These are phyloP conservation scores for Trypanosoma avium DNA, from an alignment of 208 protist genomes.

Conservation along the genomic window DNA sequence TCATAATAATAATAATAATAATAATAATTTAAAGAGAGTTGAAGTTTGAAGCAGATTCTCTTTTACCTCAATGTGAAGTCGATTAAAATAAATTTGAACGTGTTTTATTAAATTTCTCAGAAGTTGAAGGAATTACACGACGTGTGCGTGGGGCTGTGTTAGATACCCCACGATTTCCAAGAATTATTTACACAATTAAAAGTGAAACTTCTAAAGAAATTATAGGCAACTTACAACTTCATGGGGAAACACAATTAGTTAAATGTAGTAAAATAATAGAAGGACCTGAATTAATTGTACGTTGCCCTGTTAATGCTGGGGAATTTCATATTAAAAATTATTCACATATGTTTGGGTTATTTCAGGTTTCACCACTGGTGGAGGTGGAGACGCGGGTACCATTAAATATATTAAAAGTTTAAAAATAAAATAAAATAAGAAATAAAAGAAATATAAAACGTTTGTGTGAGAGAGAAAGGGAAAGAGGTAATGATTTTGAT, in stretches of 20 bases:
- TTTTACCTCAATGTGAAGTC: conserved; percentile 81
- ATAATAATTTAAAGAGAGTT: conserved; percentile 42
- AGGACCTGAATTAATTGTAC: conserved; percentile 75
- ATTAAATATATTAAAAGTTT: conserved; percentile 49
- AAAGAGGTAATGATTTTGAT: too few species aligned
- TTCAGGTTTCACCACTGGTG: conserved; percentile 65
- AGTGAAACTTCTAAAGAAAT: conserved; percentile 40
- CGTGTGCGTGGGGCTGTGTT: conserved; percentile 54
- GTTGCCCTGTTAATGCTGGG: conserved; percentile 67
- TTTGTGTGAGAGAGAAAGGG: not conserved
- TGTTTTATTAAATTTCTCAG: conserved; percentile 55
- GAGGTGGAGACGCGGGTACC: conserved; percentile 84
- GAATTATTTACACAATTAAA: conserved; percentile 61
- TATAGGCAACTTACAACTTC: conserved; percentile 55
- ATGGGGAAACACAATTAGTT: conserved; percentile 54
- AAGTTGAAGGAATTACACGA: conserved; percentile 55
- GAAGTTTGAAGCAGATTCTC: conserved; percentile 75
- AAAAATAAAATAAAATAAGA: not conserved
- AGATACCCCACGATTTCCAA: conserved; percentile 61
- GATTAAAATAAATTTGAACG: conserved; percentile 40
- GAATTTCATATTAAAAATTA: conserved; percentile 60
- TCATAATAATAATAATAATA: too few species aligned
- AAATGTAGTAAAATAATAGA: conserved; percentile 65
- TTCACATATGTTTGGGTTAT: conserved; percentile 66
- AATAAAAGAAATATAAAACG: not conserved